Base-by-base conservation (phyloP, 2,329 filamentous ascomycete species). In the Teratosphaeria epicoccoides region DNA sequence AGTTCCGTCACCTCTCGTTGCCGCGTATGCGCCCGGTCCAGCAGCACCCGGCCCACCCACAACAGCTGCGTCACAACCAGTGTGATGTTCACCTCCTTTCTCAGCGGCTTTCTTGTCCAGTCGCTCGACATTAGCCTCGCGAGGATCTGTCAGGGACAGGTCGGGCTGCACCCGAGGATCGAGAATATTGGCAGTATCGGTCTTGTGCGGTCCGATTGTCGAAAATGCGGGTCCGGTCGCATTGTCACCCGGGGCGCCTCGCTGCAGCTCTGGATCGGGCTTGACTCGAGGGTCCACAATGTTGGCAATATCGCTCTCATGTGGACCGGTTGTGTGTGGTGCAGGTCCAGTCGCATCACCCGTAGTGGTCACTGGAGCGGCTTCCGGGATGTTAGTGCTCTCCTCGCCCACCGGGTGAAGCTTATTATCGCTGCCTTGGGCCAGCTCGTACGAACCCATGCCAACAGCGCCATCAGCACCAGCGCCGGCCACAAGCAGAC, bases 221-320 rank as follows among this genome's bases (percentile, higher is more conserved):
- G 46, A 47, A 6, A 25, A 20, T 7, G 43, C 43, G n/a, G 43
- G 43, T 12, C 23, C 43, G 20, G 43, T 46, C 43, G 22, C 43
- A 25, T 24, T 22, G 20, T 22, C 43, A 24, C 22, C 43, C 3
- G 24, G 23, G 22, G 43, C 43, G 24, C 24, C 43, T 1, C 24
- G 43, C 24, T 46, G 43, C 24, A 26, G 43, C 47, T 61, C 57
- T 4, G 59, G 58, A 33, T 60, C 51, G 9, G 61, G 56, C 33
- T 56, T 51, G 2, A 61, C 61, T 14, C 58, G 51, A 23, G 60
- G 61, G 47, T 61, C 60, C 14, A 56, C 24, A 7, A 60, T 43
- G 29, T 61, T 59, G 2, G 51, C 50, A 20, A 58, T 45, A 55
- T 62, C 57, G 47, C 54, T 59, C 2, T 50, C 50, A 47, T 61